phyloP scores from a whole-genome alignment of 345 rosid genomes.

The Euphorbia lathyris region DNA sequence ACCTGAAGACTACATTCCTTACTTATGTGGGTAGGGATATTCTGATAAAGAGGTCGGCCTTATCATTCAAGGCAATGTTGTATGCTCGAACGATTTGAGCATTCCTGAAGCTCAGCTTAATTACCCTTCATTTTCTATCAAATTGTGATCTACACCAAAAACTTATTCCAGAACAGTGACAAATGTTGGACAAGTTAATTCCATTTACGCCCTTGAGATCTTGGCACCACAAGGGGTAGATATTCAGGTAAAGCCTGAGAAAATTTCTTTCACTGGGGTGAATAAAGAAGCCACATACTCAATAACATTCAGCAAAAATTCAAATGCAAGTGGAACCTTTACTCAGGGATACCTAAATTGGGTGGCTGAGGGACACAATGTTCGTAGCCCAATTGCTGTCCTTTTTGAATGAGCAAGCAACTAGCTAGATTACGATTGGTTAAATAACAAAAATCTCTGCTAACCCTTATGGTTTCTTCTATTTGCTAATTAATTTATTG shows the following conservation, averaged over 20 bases:
- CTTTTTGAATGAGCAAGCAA: background rate
- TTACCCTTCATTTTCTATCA: conserved; percentile 21
- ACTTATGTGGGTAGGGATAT: conserved; percentile 17
- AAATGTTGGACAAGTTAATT: conserved; percentile 11
- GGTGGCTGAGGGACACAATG: conserved; percentile 8
- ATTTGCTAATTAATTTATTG: background rate
- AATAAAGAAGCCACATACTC: conserved; percentile 16
- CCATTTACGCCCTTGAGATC: conserved; percentile 9
- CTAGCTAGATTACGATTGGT: background rate
- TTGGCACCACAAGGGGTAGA: conserved; percentile 14
- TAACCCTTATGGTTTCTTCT: background rate
- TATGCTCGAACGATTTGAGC: conserved; percentile 7
- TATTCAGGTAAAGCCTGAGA: conserved; percentile 11
- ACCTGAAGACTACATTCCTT: conserved; percentile 21
- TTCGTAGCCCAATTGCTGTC: conserved; percentile 19
- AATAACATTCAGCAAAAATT: conserved; percentile 13
- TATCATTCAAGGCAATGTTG: conserved; percentile 6
- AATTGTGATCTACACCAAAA: conserved; percentile 12
- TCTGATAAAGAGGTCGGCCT: conserved; percentile 5
- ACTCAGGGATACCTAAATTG: conserved; percentile 22
- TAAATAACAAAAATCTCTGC: background rate
- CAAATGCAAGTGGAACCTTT: background rate
- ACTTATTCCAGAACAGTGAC: conserved; percentile 18
- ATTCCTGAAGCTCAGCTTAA: conserved; percentile 23
- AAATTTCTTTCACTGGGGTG: conserved; percentile 2